Evolutionary conservation across 306 rosid species (phyloP).

Genomic region (Cicer arietinum): DNA sequence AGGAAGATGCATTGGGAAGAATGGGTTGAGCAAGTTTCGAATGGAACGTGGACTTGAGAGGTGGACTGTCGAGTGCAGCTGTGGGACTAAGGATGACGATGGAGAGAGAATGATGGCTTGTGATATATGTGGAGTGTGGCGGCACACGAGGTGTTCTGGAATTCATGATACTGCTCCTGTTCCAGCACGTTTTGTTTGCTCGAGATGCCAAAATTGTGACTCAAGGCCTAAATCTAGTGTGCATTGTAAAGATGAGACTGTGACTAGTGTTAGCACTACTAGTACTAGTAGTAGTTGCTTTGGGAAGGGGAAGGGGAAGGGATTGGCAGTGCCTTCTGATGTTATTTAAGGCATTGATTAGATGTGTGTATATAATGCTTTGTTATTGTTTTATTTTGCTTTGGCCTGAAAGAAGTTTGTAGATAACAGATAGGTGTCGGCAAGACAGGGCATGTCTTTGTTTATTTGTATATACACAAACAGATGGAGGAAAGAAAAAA

Average conservation of each 20-base stretch:
- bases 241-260: constrained; percentile 62
- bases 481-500: not conserved
- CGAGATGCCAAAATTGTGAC: constrained; percentile 58
- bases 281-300: constrained; percentile 46
- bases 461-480: constrained; percentile 40
- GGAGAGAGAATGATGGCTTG: constrained; percentile 99
- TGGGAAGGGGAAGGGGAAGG: constrained; percentile 47
- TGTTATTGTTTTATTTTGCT: constrained; percentile 26
- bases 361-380: constrained; percentile 28
- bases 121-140: constrained; percentile 87
- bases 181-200: constrained; percentile 77
- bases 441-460: constrained; percentile 41
- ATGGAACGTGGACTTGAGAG: constrained; percentile 95
- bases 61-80: constrained; percentile 94
- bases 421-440: constrained; percentile 48
- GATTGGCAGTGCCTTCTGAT: constrained; percentile 54
- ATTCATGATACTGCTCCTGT: constrained; percentile 71
- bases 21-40: constrained; percentile 67
- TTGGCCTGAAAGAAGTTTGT: constrained; percentile 54
- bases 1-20: constrained; percentile 76
- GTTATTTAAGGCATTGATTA: constrained; percentile 43
- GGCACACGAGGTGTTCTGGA: constrained; percentile 83
- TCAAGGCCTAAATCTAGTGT: constrained; percentile 45
- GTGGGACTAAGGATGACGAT: constrained; percentile 94
- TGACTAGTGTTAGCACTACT: constrained; percentile 48